These are phyloP conservation scores for Fusarium pseudoanthophilum DNA, from an alignment of 2,329 filamentous ascomycete genomes.

Conservation along the genomic window DNA sequence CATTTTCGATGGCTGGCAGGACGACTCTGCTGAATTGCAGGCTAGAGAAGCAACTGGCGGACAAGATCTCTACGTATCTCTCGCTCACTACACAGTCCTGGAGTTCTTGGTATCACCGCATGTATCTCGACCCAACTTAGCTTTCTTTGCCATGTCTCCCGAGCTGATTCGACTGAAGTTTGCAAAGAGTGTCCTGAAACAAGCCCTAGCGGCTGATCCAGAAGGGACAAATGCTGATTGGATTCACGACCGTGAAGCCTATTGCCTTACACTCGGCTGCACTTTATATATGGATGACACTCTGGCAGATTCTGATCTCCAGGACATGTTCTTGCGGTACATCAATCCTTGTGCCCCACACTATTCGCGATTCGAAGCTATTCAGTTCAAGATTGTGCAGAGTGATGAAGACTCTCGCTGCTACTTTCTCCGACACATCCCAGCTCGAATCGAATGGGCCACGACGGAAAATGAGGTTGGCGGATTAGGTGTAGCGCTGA, in stretches of 20 bases:
- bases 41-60: neutral
- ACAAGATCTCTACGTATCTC: neutral
- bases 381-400: neutral
- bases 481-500: neutral
- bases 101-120: neutral
- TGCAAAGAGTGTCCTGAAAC: neutral
- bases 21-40: neutral
- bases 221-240: neutral
- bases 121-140: rapidly evolving
- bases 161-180: neutral
- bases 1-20: neutral
- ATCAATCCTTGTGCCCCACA: neutral
- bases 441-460: neutral
- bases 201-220: neutral
- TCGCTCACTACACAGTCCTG: neutral
- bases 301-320: neutral
- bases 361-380: neutral
- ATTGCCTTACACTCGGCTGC: neutral
- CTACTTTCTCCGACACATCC: neutral
- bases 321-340: rapidly evolving
- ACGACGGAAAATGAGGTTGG: neutral
- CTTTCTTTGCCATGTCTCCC: neutral
- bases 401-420: rapidly evolving
- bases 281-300: neutral
- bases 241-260: neutral